Base-by-base conservation (phyloP, 306 rosid genomes). In the Erythrophleum fordii region DNA sequence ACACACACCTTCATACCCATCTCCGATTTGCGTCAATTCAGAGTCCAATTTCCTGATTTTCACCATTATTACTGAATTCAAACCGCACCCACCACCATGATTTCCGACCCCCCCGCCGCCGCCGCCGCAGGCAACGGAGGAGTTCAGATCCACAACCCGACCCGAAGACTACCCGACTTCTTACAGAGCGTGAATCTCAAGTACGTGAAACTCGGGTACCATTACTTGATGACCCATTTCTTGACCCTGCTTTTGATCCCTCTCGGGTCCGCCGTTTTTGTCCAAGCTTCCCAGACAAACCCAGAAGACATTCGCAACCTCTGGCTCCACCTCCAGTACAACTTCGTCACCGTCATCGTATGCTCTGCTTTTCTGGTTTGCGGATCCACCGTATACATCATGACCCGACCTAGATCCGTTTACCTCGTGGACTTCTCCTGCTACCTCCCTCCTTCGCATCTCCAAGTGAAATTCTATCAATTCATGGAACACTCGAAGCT, bases 361-460 rank as follows among this genome's bases (percentile, higher is more conserved):
- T 64, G 37, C 80, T 87, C 86, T 10, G 46, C 75, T 29, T 8
- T 84, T 20, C 35, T 87, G 11, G 79, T 77, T 23, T 82, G 83
- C 22, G 89, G 80, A 41, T 67, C 81, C 82, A 86, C 89, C 3
- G 79, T 83, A 1, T 87, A 84, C 84, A 39, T 91, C 17, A 65
- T 79, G 78, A 84, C 89, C 61, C 89, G 91, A 0, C 91, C 95
- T 25, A 68, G 84, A 77, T 62, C 95, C 78, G 22, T 91, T 13
- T 91, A 82, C 83, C 89, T 91, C 1, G 74, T 91, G 8, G 95
- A 89, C 55, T 89, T 42, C 26, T 86, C 91, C 1, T 91, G 95
- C 44, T 78, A 84, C 12, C 64, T 74, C 6, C 85, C 90, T 1
- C 92, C 91, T 0, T 1, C 67, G 1, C 60, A 75, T 44, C 85